Evolutionary conservation across 441 rosid species (phyloP), one percentile per base, ranked within the genome.

Genomic region (Eruca vesicaria): DNA sequence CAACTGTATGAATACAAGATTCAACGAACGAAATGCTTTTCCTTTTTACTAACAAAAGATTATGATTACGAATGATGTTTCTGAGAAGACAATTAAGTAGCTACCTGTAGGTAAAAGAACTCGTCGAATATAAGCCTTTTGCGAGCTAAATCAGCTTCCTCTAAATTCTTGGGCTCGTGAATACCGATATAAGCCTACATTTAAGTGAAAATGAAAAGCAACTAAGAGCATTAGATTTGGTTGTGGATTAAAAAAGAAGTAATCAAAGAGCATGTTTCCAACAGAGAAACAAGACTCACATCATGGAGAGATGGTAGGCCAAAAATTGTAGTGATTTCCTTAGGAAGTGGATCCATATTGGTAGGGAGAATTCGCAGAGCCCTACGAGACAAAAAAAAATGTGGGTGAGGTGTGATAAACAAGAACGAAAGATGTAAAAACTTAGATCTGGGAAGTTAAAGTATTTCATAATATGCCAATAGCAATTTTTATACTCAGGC

Each of bases 81-180:
- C 9, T 63, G 71, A 72, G 35, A 71, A 9, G 28, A 33, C 28
- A 71, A 26, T 36, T 55, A 26, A 69, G 14, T 10, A 72, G 92
- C 97, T 73, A 96, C 99, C 98, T 93, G 99, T 68, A 96, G 81
- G 79, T 93, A 93, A 86, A 96, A 92, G 82, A 96, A 96, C 76
- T 93, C 99, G 43, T 93, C 98, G 69, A 93, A 96, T 79, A 93
- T 87, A 72, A 93, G 86, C 78, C 99, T 89, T 85, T 90, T 96
- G 78, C 97, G 97, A 87, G 99, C 97, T 81, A 85, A 84, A 85
- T 93, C 97, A 70, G 98, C 97, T 80, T 96, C 97, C 35, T 81
- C 90, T 68, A 84, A 79, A 81, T 73, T 89, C 83, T 86, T 90
- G 19, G 99, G 99, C 79, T 84, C 89, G 81, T 96, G 99, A 78